These are phyloP conservation scores for Phytophthora megakarya DNA, from an alignment of 352 stramenopile genomes.

Conservation along the genomic window DNA sequence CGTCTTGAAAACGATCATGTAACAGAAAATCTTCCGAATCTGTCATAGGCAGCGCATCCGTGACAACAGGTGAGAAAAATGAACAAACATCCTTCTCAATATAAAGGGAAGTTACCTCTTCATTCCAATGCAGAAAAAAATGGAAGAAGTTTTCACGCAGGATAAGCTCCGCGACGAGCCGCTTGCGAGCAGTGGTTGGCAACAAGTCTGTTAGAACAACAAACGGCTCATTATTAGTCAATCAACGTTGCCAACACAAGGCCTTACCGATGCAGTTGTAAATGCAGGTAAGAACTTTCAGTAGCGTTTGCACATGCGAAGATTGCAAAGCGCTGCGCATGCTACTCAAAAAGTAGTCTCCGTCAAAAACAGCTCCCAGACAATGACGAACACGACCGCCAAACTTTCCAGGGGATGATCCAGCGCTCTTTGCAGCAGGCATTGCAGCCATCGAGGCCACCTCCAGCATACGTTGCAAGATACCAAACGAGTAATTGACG, in stretches of 20 bases:
- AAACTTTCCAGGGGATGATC: constrained; percentile 23
- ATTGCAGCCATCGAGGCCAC: constrained; percentile 51
- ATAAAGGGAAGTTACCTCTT: constrained; percentile 58
- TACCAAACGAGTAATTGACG: constrained; percentile 85
- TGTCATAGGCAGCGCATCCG: constrained; percentile 18
- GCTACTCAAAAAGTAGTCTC: constrained; percentile 68
- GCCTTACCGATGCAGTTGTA: constrained; percentile 81
- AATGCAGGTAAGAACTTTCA: constrained; percentile 87
- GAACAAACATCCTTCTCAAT: not conserved
- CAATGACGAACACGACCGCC: constrained; percentile 44
- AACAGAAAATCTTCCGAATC: constrained; percentile 87
- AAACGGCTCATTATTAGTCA: constrained; percentile 7
- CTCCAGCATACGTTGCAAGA: constrained; percentile 78
- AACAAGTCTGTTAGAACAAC: constrained; percentile 55
- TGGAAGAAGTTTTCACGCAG: constrained; percentile 88
- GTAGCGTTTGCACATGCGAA: constrained; percentile 80
- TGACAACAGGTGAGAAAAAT: constrained; percentile 1
- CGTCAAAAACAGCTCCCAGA: constrained; percentile 59
- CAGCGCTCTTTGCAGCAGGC: constrained; percentile 25
- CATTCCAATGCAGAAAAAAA: constrained; percentile 89
- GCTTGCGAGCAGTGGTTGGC: constrained; percentile 62
- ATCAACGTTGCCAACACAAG: not conserved
- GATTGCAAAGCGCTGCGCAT: constrained; percentile 79
- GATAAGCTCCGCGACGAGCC: constrained; percentile 73
- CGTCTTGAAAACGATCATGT: constrained; percentile 87